Percentiles rank a stretch among this genome's conserved stretches.
These are phyloP conservation scores for Penicillium lagena DNA, from an alignment of 495 filamentous ascomycete species.

Conservation along the genomic window DNA sequence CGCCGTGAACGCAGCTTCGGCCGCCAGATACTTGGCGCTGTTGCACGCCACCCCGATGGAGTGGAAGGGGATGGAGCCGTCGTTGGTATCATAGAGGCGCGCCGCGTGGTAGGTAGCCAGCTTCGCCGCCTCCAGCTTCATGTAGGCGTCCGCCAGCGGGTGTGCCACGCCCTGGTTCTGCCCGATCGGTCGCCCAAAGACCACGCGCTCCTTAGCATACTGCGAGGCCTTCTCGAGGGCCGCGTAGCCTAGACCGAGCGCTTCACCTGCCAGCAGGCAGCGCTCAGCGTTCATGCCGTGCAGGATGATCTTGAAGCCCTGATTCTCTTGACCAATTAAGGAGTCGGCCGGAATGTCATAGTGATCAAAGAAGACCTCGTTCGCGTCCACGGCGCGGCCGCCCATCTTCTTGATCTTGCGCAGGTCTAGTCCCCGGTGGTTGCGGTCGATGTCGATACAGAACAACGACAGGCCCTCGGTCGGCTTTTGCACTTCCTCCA, in stretches of 20 bases:
- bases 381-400: constrained; percentile 70
- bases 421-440: constrained; percentile 50
- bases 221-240: constrained; percentile 57
- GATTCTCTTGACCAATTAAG: constrained; percentile 60
- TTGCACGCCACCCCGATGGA: constrained; percentile 69
- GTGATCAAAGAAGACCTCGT: constrained; percentile 77
- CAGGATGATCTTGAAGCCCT: constrained; percentile 71
- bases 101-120: constrained; percentile 73
- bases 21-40: constrained; percentile 71
- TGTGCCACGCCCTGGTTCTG: constrained; percentile 72
- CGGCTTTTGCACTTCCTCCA: constrained; percentile 57
- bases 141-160: constrained; percentile 66
- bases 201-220: constrained; percentile 62
- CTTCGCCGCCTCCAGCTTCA: constrained; percentile 76
- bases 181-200: constrained; percentile 67
- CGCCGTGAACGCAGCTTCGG: constrained; percentile 69
- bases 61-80: constrained; percentile 50
- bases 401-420: constrained; percentile 78
- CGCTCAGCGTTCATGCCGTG: constrained; percentile 84
- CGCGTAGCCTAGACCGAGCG: constrained; percentile 68
- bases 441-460: constrained; percentile 64
- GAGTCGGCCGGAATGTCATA: constrained; percentile 55
- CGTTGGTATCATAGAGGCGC: constrained; percentile 59
- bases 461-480: constrained; percentile 69
- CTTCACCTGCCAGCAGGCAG: constrained; percentile 70